phyloP scores from a whole-genome alignment of 768 basidiomycete species.

The Hortiboletus campestris region DNA sequence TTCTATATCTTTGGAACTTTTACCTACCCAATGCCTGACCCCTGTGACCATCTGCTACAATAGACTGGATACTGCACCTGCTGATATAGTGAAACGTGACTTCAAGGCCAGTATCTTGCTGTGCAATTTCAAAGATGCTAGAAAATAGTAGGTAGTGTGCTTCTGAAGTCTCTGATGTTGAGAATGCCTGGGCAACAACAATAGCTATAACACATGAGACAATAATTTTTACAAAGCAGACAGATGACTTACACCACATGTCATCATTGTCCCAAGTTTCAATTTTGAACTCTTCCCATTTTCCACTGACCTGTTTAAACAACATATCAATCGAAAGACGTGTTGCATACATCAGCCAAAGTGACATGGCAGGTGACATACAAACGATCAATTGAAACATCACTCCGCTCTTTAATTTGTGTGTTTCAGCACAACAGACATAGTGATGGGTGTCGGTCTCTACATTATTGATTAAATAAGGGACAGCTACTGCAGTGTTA shows the following conservation, averaged over 20 bases:
- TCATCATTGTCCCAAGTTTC: background rate
- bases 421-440: too few species aligned
- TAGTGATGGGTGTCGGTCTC: too few species aligned
- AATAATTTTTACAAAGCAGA: too few species aligned
- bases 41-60: conserved; percentile 3
- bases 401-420: too few species aligned
- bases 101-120: background rate
- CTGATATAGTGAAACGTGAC: background rate
- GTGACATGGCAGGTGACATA: background rate
- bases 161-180: background rate
- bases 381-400: background rate
- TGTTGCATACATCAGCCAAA: background rate
- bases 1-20: too few species aligned
- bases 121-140: conserved; percentile 1
- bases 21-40: conserved; percentile 2
- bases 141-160: background rate
- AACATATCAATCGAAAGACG: background rate
- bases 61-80: background rate
- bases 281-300: conserved; percentile 5
- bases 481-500: too few species aligned
- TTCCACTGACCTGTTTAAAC: background rate
- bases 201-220: background rate
- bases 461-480: too few species aligned
- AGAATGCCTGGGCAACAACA: background rate
- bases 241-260: background rate